Base-by-base conservation (phyloP, 345 rosid species). In the Lepidium didymum region DNA sequence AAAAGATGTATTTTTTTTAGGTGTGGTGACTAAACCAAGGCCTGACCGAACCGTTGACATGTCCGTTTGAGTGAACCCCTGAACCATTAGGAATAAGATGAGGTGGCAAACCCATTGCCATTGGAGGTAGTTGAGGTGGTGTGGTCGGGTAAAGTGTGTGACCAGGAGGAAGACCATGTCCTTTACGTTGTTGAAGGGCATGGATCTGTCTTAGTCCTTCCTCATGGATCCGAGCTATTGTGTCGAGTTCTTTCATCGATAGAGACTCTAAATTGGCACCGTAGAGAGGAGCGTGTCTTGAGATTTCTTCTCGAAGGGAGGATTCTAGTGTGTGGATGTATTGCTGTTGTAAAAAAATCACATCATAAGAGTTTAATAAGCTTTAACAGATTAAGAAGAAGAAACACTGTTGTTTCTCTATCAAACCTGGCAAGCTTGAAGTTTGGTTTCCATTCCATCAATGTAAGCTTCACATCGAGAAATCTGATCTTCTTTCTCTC, bases 181-280 rank as follows among this genome's bases (percentile, higher is more conserved):
- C 98, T 49, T 85, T 87, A 52, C 81, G 86, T 63, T 86, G 96
- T 62, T 87, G 96, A 54, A 91, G 81, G 43, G 83, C 79, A 25
- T 84, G 94, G 73, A 95, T 88, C 81, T 83, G 91, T 81, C 91
- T 80, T 35, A 95, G 87, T 49, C 99, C 99, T 70, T 95, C 97
- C 72, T 91, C 99, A 7, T 95, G 98, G 73, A 95, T 95, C 3
- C 84, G 87, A 8, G 92, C 81, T 68, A 95, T 70, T 2, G 99
- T 91, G 44, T 88, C 96, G 60, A 95, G 76, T 84, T 95, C 99
- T 73, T 83, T 84, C 96, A 89, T 80, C 7, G 99, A 89, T 14
- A 95, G 84, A 73, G 87, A 81, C 75, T 95, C 98, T 78, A 95
- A 68, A 60, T 90, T 92, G 11, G 91, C 99, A 68, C 99, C 98